Evolutionary conservation across 495 filamentous ascomycete species (phyloP), one percentile per base, ranked within the genome.

Genomic region (Lophiotrema nucula): DNA sequence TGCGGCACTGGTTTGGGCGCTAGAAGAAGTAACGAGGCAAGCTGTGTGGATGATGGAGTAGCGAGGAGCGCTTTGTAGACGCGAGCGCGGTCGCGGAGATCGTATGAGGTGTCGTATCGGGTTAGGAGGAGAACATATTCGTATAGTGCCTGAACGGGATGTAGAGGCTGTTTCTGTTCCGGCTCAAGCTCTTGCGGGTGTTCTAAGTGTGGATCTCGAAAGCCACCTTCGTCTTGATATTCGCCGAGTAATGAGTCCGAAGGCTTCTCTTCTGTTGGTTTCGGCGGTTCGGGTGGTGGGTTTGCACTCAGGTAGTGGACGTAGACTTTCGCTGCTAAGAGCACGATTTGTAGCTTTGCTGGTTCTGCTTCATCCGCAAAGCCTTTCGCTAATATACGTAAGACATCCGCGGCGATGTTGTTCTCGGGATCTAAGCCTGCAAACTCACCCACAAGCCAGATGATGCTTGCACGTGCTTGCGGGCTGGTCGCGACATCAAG

Each of bases 401-500:
- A 77, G 18, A 96, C 92, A 67, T 98, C 93, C 0, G 92, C 83
- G 0, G 95, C 93, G 54, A 98, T 89, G 67, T 93, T 95, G 48
- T 89, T 81, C 60, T 88, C 85, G 2, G 83, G 79, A 55, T 92
- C 84, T 11, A 86, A 64, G 0, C 88, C 88, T 1, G 93, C 83
- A 65, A 90, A 97, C 72, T 98, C 93, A 47, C 93, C 93, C 0
- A 98, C 92, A 3, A 98, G 83, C 93, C 93, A 98, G 62, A 97
- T 88, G 56, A 97, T 96, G 27, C 85, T 92, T 13, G 95, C 92
- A 51, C 93, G 79, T 3, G 93, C 95, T 50, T 88, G 85, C 4
- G 93, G 83, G 53, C 89, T 88, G 1, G 85, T 90, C 8, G 88
- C 87, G 2, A 83, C 84, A 56, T 96, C 91, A 5, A 98, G 81